Evolutionary conservation across 345 rosid species (phyloP).

Genomic region (Citrus inodora): DNA sequence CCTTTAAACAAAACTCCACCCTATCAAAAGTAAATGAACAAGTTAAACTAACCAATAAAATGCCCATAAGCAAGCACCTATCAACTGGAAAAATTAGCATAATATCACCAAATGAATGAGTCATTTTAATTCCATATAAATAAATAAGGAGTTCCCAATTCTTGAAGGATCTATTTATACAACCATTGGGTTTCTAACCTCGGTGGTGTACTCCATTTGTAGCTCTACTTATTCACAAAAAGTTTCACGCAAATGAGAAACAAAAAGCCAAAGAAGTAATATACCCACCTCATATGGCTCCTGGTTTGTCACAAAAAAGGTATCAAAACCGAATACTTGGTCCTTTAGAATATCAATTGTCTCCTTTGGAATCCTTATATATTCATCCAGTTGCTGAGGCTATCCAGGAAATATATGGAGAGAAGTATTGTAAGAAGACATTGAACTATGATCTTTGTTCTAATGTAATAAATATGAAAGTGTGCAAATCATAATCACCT

Average conservation of each 20-base stretch:
- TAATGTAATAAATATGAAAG: conserved; percentile 13
- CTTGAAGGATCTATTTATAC: not conserved
- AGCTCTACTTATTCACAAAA: not conserved
- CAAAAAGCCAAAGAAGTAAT: not conserved
- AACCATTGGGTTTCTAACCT: not conserved
- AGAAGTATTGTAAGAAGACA: conserved; percentile 16
- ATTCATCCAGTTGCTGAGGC: conserved; percentile 76
- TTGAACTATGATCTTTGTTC: conserved; percentile 7
- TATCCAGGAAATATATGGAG: conserved; percentile 32
- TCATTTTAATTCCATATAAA: conserved; percentile 1
- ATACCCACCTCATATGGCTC: conserved; percentile 91
- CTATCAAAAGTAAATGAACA: conserved; percentile 34
- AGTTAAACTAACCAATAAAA: not conserved
- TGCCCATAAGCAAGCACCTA: not conserved
- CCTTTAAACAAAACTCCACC: conserved; percentile 94
- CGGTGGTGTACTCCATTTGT: conserved; percentile 4
- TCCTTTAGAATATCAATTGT: conserved; percentile 78
- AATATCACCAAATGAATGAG: not conserved
- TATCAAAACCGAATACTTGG: conserved; percentile 95
- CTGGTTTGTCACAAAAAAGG: conserved; percentile 91
- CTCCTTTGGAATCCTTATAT: conserved; percentile 75
- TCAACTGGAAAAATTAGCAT: not conserved
- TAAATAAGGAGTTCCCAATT: not conserved
- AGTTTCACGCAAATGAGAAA: conserved; percentile 10
- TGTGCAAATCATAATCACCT: conserved; percentile 53